Percentiles rank a stretch among this genome's conserved stretches.
Evolutionary conservation across 2,329 filamentous ascomycete species (phyloP).

Genomic region (Colletotrichum simmondsii): DNA sequence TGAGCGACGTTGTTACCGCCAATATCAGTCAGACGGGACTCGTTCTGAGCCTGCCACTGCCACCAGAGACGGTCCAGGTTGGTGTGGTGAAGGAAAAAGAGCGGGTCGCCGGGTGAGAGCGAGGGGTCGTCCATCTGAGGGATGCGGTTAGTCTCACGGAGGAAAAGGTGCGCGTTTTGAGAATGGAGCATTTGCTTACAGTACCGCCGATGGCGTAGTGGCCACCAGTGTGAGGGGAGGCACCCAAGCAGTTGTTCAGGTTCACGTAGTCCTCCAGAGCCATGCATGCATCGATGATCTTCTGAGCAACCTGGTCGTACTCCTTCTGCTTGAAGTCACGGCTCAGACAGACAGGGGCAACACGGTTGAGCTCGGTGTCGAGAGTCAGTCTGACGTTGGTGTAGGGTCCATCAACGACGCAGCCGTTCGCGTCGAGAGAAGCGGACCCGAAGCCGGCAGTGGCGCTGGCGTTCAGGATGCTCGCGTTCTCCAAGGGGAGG

Average conservation of each 20-base stretch:
- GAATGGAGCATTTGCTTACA: background rate
- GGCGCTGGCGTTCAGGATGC: conserved; percentile 42
- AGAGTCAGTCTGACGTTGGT: conserved; percentile 15
- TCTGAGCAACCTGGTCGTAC: conserved; percentile 12
- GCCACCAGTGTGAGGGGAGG: conserved; percentile 7
- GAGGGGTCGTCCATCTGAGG: conserved; percentile 25
- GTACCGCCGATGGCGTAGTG: conserved; percentile 27
- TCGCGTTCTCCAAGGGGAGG: conserved; percentile 35
- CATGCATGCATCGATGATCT: conserved; percentile 23
- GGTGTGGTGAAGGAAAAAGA: conserved; percentile 26
- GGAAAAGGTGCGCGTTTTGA: too few species aligned
- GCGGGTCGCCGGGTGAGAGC: conserved; percentile 15
- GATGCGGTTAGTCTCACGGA: background rate
- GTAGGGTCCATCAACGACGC: conserved; percentile 40
- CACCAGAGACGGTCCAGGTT: conserved; percentile 22
- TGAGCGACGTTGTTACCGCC: conserved; percentile 18
- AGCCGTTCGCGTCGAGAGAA: conserved; percentile 32
- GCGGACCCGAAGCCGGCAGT: conserved; percentile 43
- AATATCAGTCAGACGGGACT: conserved; percentile 25
- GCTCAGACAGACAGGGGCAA: conserved; percentile 5
- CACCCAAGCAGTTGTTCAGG: conserved; percentile 23
- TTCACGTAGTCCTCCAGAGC: conserved; percentile 8
- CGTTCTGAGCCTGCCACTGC: conserved; percentile 29
- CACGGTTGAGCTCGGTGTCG: conserved; percentile 8
- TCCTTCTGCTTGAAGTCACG: conserved; percentile 16